Evolutionary conservation across 2,329 filamentous ascomycete genomes (phyloP), one percentile per base, ranked within the genome.

Genomic region (Sclerotinia sclerotiorum): DNA sequence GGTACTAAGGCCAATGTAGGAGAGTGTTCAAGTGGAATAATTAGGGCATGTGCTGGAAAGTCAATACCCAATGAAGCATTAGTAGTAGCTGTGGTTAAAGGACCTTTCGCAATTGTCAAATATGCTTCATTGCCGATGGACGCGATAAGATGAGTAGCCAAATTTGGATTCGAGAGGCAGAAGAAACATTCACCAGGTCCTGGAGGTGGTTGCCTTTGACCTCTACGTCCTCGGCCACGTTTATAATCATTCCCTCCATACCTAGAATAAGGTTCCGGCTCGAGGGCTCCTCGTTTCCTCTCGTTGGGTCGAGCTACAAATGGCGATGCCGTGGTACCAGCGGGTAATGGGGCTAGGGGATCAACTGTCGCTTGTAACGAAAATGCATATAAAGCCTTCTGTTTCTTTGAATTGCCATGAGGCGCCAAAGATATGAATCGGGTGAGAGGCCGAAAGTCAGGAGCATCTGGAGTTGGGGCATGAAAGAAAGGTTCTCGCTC

Each of bases 401-500:
- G 88, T 79, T 96, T 97, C 27, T 83, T 82, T 0, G 85, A 72
- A 75, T 96, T 97, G 68, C 88, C 91, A 75, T 87, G 94, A 0
- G 90, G 84, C 0, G 93, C 94, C 65, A 98, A 82, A 65, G 93
- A 96, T 74, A 98, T 91, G 81, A 99, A 99, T 24, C 95, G 88
- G 1, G 95, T 98, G 13, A 96, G 80, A 1, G 83, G 81, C 72
- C 85, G 84, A 29, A 82, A 80, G 68, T 88, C 84, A 1, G 85
- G 83, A 13, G 81, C 79, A 51, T 84, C 83, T 46, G 82, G 79
- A 46, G 80, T 82, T 5, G 85, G 83, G 29, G 80, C 72, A 77
- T 97, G 90, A 76, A 95, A 89, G 81, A 97, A 99, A 0, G 94
- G 93, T 79, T 98, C 95, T 68, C 95, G 88, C 80, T 99, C 94